Evolutionary conservation across 2,329 filamentous ascomycete genomes (phyloP).

Genomic region (Endocalyx cinctus): DNA sequence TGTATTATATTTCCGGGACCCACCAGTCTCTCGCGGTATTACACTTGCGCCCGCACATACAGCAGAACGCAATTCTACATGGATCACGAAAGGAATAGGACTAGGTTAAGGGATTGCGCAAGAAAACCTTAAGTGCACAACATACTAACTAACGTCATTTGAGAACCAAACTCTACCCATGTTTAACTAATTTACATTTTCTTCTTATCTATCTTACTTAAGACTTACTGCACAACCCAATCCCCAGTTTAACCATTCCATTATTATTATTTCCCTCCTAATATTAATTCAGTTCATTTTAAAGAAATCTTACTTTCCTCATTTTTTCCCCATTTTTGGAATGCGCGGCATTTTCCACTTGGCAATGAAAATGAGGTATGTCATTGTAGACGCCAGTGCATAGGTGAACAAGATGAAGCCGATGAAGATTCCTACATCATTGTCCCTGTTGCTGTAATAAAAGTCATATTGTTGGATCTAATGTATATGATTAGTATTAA

Average conservation of each 20-base stretch:
- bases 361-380: constrained; percentile 8
- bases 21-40: too few species aligned
- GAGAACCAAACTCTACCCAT: not conserved
- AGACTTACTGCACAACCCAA: too few species aligned
- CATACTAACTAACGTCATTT: not conserved
- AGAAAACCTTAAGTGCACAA: too few species aligned
- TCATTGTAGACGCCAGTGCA: constrained; percentile 7
- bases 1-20: too few species aligned
- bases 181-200: not conserved
- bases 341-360: constrained; percentile 2
- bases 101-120: too few species aligned
- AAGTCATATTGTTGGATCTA: constrained; percentile 8
- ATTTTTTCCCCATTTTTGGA: too few species aligned
- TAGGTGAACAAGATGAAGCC: constrained; percentile 14
- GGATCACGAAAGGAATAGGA: too few species aligned
- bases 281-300: not conserved
- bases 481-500: too few species aligned
- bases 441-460: constrained; percentile 8
- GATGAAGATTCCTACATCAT: constrained; percentile 11
- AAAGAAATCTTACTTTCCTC: not conserved
- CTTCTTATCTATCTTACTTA: not conserved
- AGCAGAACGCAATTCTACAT: too few species aligned
- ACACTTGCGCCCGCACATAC: too few species aligned
- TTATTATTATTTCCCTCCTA: not conserved
- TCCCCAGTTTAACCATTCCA: not conserved